phyloP scores from a whole-genome alignment of 208 protist genomes.

The Blechomonas ayalai region DNA sequence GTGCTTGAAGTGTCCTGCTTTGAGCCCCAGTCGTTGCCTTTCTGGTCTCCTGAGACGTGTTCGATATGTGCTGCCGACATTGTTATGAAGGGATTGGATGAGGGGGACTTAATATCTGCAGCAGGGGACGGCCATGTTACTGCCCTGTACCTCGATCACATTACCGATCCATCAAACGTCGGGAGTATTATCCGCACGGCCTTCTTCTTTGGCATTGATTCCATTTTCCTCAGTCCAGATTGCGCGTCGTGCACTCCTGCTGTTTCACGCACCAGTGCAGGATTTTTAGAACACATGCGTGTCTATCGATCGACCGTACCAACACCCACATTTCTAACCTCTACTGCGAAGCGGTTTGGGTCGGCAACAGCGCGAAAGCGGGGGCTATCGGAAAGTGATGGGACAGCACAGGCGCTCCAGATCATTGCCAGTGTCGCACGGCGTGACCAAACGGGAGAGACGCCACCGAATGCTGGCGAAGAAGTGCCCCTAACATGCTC shows the following conservation, averaged over 20 bases:
- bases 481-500: no score
- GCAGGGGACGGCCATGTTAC: not conserved
- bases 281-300: slow-evolving; percentile 61
- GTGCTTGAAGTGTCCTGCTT: slow-evolving; percentile 66
- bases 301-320: slow-evolving; percentile 31
- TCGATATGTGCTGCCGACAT: no score
- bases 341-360: slow-evolving; percentile 12
- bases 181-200: slow-evolving; percentile 62
- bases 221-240: slow-evolving; percentile 56
- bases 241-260: slow-evolving; percentile 59
- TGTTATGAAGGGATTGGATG: no score
- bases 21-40: slow-evolving; percentile 6
- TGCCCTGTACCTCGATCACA: slow-evolving; percentile 63
- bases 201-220: slow-evolving; percentile 60
- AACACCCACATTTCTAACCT: slow-evolving; percentile 35
- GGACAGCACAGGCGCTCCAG: slow-evolving; percentile 7
- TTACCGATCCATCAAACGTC: slow-evolving; percentile 75
- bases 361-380: slow-evolving; percentile 3
- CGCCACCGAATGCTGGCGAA: no score
- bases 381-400: slow-evolving; percentile 3
- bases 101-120: not conserved
- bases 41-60: slow-evolving; percentile 2
- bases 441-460: not conserved
- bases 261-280: slow-evolving; percentile 58
- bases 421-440: not conserved